Evolutionary conservation across 768 basidiomycete species (phyloP).

Genomic region (Termitomyces sp.): DNA sequence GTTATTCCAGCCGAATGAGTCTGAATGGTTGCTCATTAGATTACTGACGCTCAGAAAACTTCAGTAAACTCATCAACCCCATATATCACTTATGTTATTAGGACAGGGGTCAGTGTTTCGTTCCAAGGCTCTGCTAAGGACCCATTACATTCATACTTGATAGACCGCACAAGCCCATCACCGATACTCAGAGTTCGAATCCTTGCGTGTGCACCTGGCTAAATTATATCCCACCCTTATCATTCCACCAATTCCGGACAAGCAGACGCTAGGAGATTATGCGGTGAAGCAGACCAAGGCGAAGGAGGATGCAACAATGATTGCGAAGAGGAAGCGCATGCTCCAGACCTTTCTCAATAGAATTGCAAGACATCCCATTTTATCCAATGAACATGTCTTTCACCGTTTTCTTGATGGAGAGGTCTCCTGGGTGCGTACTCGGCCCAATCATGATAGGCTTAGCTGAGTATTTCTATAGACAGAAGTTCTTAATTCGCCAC

Average conservation of each 20-base stretch:
- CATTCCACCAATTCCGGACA: conserved; percentile 95
- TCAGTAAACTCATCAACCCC: conserved; percentile 80
- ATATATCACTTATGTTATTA: conserved; percentile 94
- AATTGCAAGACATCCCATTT: conserved; percentile 84
- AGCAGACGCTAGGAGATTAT: conserved; percentile 94
- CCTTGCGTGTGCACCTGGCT: conserved; percentile 74
- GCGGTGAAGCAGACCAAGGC: conserved; percentile 96
- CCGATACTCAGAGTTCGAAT: conserved; percentile 97
- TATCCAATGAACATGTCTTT: conserved; percentile 94
- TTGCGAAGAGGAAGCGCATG: conserved; percentile 89
- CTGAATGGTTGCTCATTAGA: conserved; percentile 40
- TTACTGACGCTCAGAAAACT: conserved; percentile 95
- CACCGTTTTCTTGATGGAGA: conserved; percentile 95
- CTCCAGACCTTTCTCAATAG: conserved; percentile 94
- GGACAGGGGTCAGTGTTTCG: conserved; percentile 60
- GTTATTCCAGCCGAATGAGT: neutral
- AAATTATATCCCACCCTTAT: conserved; percentile 95
- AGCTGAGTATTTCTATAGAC: conserved; percentile 38
- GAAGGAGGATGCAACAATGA: conserved; percentile 91
- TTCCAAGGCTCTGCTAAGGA: conserved; percentile 3
- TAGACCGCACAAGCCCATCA: conserved; percentile 82
- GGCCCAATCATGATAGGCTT: neutral
- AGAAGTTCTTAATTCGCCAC: conserved; percentile 91
- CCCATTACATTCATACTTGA: neutral
- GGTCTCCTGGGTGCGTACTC: conserved; percentile 80